Conservation (phyloP, 23 red algal species). For the Gracilaria caudata region DNA sequence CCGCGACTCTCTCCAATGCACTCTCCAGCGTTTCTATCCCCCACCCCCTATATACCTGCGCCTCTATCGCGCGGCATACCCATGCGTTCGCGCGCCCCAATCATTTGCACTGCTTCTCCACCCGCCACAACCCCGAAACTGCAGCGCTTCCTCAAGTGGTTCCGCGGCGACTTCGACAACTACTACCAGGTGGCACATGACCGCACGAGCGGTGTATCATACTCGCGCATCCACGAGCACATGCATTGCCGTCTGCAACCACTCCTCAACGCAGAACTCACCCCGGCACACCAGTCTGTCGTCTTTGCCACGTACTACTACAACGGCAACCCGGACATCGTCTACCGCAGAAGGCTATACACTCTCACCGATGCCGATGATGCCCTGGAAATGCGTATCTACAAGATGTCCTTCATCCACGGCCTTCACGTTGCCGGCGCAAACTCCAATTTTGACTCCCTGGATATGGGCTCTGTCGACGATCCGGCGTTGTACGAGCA, state of each 20-base stretch:
- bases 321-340: constrained; percentile 71
- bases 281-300: constrained; percentile 7
- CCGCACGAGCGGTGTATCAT: constrained; percentile 11
- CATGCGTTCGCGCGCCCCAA: not conserved
- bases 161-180: constrained; percentile 79
- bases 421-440: constrained; percentile 26
- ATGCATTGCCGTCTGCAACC: constrained; percentile 64
- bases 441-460: constrained; percentile 32
- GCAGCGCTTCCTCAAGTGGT: constrained; percentile 61
- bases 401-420: constrained; percentile 62
- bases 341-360: constrained; percentile 67
- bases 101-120: not conserved
- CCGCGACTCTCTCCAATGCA: too few species aligned
- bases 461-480: constrained; percentile 28
- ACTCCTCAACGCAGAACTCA: constrained; percentile 29
- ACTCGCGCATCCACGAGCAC: constrained; percentile 65
- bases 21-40: constrained; percentile 1
- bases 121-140: constrained; percentile 16
- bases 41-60: not conserved
- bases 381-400: constrained; percentile 67
- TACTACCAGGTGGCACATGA: constrained; percentile 68
- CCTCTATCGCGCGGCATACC: not conserved
- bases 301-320: constrained; percentile 76
- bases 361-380: constrained; percentile 26
- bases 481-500: constrained; percentile 50